Base-by-base conservation (phyloP, 768 basidiomycete genomes). In the Suillus spraguei region DNA sequence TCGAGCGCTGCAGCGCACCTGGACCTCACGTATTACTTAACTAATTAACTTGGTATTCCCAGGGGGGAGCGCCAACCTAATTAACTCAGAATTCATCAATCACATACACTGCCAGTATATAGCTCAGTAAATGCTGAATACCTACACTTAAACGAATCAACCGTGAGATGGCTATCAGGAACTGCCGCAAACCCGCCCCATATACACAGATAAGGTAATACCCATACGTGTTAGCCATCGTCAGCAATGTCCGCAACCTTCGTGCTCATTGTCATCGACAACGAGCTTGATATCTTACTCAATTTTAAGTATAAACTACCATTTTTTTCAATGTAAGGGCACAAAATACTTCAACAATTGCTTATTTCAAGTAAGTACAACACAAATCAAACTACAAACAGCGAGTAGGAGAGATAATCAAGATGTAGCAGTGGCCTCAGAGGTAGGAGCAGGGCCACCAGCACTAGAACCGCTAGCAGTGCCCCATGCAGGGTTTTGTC, bases 51-150 rank as follows among this genome's bases (percentile, higher is more conserved):
- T 42, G 20, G 42, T 42, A 42, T 42, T 42, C 8, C 42, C 42
- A 42, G 42, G 42, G 17, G 42, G 42, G 41, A 41, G 41, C 1
- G 41, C 5, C 41, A 41, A 46, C 44, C 44, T 46, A 46, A 11
- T 46, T 46, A 46, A n/a, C 44, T 46, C n/a, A 3, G n/a, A 46
- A 46, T 46, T 9, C 11, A 46, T 46, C 44, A 46, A n/a, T 11
- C n/a, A 22, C 44, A n/a, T 46, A 46, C n/a, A 46, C 44, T 46
- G 44, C 44, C 44, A 46, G 44, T 46, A 46, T 22, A 46, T 46
- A 46, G n/a, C 44, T 46, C 44, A 46, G n/a, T 46, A 46, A 46
- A 46, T 46, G 2, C 44, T 46, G 44, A 44, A 46, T 46, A 46
- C 4, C 44, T 46, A 22, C 9, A 46, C 44, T 46, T 46, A 46